Percentiles rank a stretch among this genome's conserved stretches.
Evolutionary conservation across 352 stramenopile species (phyloP).

Genomic region (Pythium aristosporum): DNA sequence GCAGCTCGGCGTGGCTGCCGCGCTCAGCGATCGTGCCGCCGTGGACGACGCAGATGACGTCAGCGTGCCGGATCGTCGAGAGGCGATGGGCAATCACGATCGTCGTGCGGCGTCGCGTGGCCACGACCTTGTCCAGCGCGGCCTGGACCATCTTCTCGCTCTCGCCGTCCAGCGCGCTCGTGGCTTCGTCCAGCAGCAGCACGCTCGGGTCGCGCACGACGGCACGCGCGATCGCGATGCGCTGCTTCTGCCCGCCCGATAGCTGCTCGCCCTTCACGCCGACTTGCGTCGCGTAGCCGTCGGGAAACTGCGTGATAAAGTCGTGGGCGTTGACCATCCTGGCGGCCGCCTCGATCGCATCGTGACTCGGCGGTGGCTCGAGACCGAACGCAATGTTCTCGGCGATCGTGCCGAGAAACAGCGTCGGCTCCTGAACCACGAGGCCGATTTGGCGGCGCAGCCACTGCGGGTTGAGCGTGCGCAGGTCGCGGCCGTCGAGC

Average conservation of each 20-base stretch:
- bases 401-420: constrained; percentile 9
- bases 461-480: constrained; percentile 30
- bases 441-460: background rate
- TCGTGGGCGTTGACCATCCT: constrained; percentile 8
- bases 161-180: constrained; percentile 64
- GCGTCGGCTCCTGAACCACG: constrained; percentile 10
- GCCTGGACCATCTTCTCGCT: constrained; percentile 81
- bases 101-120: constrained; percentile 66
- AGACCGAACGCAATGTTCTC: constrained; percentile 9
- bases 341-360: background rate
- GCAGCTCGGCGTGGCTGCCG: constrained; percentile 90
- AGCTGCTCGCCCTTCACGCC: constrained; percentile 62
- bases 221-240: constrained; percentile 86
- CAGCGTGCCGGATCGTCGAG: constrained; percentile 90
- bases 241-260: constrained; percentile 61
- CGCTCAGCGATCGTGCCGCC: constrained; percentile 89
- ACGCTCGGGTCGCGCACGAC: constrained; percentile 66
- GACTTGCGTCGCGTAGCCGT: constrained; percentile 11
- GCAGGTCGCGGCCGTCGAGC: constrained; percentile 40
- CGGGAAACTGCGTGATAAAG: constrained; percentile 16
- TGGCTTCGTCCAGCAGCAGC: constrained; percentile 83
- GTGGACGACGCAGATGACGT: constrained; percentile 93
- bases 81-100: constrained; percentile 93
- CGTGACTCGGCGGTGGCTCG: background rate
- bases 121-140: constrained; percentile 56